Evolutionary conservation across 2,329 filamentous ascomycete genomes (phyloP), one percentile per base, ranked within the genome.

Genomic region (Colletotrichum falcatum): DNA sequence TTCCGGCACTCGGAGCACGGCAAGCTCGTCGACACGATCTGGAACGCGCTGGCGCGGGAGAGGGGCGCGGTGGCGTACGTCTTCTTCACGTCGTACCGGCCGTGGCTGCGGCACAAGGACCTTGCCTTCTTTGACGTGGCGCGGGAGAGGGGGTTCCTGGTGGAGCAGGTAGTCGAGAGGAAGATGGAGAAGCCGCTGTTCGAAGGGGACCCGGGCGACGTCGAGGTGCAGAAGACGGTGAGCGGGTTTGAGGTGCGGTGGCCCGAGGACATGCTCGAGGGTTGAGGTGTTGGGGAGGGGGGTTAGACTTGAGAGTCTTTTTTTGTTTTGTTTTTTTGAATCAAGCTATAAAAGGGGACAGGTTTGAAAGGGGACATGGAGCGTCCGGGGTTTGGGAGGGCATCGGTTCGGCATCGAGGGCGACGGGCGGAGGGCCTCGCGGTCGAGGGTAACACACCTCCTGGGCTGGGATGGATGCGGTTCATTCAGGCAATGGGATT

Each of bases 61-160:
- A 75, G 79, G 4, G 83, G 83, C 2, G 89, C 91, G 59, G 86
- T 86, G 64, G 94, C 94, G 2, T 88, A 95, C 75, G 94, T 98
- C 9, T 97, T 98, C 80, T 98, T 98, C 83, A 97, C 95, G 0
- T 95, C 94, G 26, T 97, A 98, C 81, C 87, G 96, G 73, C 95
- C 95, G 1, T 98, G 95, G 95, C 84, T 98, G 77, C 86, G 92
- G 76, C 88, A 94, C 73, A 92, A 94, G 80, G 96, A 97, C 77
- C 85, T 97, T 78, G 88, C 87, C 5, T 98, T 98, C 83, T 98
- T 98, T 78, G 92, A 94, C 59, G 77, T 94, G 67, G 93, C 91
- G 5, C 85, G 88, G 70, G 87, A 88, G 61, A 86, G 84, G 59
- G 94, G 94, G 0, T 92, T 98, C 71, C 81, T 81, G 20, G 94